These are phyloP conservation scores for Annulohypoxylon stygium DNA, from an alignment of 495 filamentous ascomycete genomes.

Conservation along the genomic window DNA sequence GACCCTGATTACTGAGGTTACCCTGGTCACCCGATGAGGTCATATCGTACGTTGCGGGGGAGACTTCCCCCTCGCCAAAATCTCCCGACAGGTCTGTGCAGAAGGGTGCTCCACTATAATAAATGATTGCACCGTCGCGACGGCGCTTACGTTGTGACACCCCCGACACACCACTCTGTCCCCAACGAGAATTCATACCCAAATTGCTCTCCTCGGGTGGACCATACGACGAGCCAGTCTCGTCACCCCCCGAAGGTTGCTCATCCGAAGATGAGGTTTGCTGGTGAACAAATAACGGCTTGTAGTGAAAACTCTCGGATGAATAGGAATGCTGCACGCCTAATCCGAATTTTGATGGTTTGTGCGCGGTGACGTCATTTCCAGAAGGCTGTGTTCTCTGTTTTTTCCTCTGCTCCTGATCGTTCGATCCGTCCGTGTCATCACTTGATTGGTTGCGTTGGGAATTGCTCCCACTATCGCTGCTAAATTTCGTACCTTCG, in stretches of 20 bases:
- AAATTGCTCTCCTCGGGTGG: slow-evolving; percentile 56
- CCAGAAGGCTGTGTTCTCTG: slow-evolving; percentile 54
- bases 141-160: slow-evolving; percentile 58
- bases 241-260: slow-evolving; percentile 57
- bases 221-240: slow-evolving; percentile 51
- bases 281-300: slow-evolving; percentile 70
- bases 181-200: slow-evolving; percentile 55
- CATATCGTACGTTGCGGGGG: slow-evolving; percentile 55
- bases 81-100: slow-evolving; percentile 83
- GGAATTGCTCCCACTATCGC: slow-evolving; percentile 64
- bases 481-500: slow-evolving; percentile 70
- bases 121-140: slow-evolving; percentile 80
- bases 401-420: slow-evolving; percentile 54
- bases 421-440: slow-evolving; percentile 57
- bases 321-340: slow-evolving; percentile 52
- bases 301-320: slow-evolving; percentile 70
- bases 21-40: slow-evolving; percentile 53
- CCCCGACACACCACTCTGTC: slow-evolving; percentile 58
- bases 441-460: slow-evolving; percentile 57
- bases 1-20: slow-evolving; percentile 24
- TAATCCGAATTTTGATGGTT: slow-evolving; percentile 55
- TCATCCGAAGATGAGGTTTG: slow-evolving; percentile 57
- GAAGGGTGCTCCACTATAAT: slow-evolving; percentile 80
- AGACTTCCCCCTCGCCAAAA: slow-evolving; percentile 54
- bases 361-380: slow-evolving; percentile 48